phyloP scores from a whole-genome alignment of 768 basidiomycete species.

The Trichaptum fuscoviolaceum region DNA sequence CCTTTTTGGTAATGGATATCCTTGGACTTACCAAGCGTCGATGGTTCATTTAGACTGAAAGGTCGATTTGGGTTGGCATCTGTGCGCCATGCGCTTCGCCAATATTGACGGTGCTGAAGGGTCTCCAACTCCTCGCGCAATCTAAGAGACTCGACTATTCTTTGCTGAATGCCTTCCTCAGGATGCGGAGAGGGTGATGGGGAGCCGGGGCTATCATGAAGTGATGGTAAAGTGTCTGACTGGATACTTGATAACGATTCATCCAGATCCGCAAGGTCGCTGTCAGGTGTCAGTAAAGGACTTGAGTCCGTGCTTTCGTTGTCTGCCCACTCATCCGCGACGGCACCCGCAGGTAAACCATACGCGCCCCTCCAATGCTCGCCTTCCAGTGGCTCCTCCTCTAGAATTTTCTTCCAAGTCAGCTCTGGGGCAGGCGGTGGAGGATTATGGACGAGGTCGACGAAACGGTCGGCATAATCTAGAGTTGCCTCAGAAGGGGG shows the following conservation, averaged over 20 bases:
- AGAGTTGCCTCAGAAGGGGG: slow-evolving; percentile 47
- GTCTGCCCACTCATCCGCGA: slow-evolving; percentile 35
- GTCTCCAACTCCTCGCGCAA: slow-evolving; percentile 57
- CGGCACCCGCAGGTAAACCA: slow-evolving; percentile 45
- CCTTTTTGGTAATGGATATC: background rate
- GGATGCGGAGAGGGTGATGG: background rate
- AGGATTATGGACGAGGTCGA: slow-evolving; percentile 44
- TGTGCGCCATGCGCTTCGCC: slow-evolving; percentile 61
- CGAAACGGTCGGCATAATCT: slow-evolving; percentile 47
- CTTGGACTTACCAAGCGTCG: slow-evolving; percentile 53
- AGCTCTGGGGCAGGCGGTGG: slow-evolving; percentile 29
- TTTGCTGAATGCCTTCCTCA: background rate
- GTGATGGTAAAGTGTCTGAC: background rate
- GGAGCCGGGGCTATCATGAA: background rate
- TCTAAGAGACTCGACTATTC: slow-evolving; percentile 14
- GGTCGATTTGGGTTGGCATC: slow-evolving; percentile 35
- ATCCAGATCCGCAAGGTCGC: slow-evolving; percentile 5
- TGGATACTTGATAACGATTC: background rate
- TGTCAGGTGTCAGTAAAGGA: slow-evolving; percentile 62
- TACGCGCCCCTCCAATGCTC: slow-evolving; percentile 82
- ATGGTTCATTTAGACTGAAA: slow-evolving; percentile 67
- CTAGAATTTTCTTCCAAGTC: slow-evolving; percentile 76
- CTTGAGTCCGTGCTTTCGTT: slow-evolving; percentile 51
- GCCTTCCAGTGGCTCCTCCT: slow-evolving; percentile 80
- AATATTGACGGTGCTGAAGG: slow-evolving; percentile 63